These are phyloP conservation scores for Umbelopsis ramanniana DNA, from an alignment of 192 early-diverging fungal genomes.

Conservation along the genomic window DNA sequence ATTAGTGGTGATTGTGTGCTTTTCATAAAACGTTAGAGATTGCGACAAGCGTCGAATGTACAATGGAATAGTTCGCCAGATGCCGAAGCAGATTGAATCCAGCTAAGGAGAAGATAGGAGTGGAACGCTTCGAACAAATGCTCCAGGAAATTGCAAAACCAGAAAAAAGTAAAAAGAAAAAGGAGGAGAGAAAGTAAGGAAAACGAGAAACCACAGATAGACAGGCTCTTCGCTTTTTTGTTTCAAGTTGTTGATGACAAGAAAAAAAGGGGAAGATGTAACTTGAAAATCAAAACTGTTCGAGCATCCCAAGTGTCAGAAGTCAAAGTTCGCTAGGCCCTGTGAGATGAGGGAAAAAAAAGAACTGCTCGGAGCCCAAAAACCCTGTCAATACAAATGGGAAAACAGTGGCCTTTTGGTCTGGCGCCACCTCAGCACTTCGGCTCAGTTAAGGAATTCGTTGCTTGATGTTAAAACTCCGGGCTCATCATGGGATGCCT, in stretches of 20 bases:
- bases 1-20: neutral
- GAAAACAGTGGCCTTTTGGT: neutral
- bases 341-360: neutral
- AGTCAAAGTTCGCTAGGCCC: neutral
- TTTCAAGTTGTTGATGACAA: conserved; percentile 1
- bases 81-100: no score
- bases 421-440: no score
- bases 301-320: conserved; percentile 1
- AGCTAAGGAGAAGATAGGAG: no score
- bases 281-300: conserved; percentile 13
- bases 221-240: neutral
- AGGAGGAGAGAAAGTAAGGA: neutral
- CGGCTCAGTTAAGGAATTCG: no score
- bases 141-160: neutral
- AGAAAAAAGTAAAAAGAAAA: neutral
- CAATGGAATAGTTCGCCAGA: no score
- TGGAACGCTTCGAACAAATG: neutral
- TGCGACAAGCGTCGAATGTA: neutral
- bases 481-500: conserved; percentile 3
- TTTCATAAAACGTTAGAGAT: neutral
- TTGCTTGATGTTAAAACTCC: neutral
- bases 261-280: neutral
- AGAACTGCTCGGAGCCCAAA: neutral
- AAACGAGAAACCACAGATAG: neutral
- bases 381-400: neutral